phyloP scores from a whole-genome alignment of 306 rosid genomes.

The Dalbergia oliveri region DNA sequence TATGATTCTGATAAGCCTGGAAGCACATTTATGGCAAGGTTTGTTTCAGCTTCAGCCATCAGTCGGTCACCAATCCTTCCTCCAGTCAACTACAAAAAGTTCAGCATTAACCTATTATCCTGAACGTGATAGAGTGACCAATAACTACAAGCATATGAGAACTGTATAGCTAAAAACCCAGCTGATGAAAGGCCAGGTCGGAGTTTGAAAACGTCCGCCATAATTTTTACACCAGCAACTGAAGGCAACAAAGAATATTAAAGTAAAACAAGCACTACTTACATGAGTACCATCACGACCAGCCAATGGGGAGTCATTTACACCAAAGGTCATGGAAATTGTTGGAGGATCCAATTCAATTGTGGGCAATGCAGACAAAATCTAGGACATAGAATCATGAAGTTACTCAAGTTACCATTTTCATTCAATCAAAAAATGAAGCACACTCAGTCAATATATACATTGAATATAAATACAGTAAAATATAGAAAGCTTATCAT shows the following conservation, averaged over 20 bases:
- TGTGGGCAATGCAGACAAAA: slow-evolving; percentile 82
- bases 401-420: slow-evolving; percentile 34
- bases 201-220: slow-evolving; percentile 25
- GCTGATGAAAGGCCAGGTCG: background rate
- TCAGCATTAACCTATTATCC: slow-evolving; percentile 49
- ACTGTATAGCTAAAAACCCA: background rate
- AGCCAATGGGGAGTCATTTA: slow-evolving; percentile 96
- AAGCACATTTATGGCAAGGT: slow-evolving; percentile 96
- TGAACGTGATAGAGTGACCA: slow-evolving; percentile 33
- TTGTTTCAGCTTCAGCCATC: slow-evolving; percentile 96
- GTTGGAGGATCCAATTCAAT: slow-evolving; percentile 98
- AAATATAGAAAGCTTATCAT: slow-evolving; percentile 5
- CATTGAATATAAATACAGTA: slow-evolving; percentile 27
- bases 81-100: slow-evolving; percentile 78
- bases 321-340: slow-evolving; percentile 99
- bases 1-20: slow-evolving; percentile 91
- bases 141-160: slow-evolving; percentile 34
- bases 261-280: slow-evolving; percentile 57
- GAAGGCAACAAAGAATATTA: slow-evolving; percentile 32
- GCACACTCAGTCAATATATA: background rate
- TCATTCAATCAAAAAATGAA: slow-evolving; percentile 16
- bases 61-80: slow-evolving; percentile 91
- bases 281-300: slow-evolving; percentile 98
- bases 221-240: slow-evolving; percentile 21
- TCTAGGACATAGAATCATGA: slow-evolving; percentile 54